Percentiles rank a stretch among this genome's conserved stretches.
Conservation (phyloP, 2,329 filamentous ascomycete species). For the Phialophora verrucosa region DNA sequence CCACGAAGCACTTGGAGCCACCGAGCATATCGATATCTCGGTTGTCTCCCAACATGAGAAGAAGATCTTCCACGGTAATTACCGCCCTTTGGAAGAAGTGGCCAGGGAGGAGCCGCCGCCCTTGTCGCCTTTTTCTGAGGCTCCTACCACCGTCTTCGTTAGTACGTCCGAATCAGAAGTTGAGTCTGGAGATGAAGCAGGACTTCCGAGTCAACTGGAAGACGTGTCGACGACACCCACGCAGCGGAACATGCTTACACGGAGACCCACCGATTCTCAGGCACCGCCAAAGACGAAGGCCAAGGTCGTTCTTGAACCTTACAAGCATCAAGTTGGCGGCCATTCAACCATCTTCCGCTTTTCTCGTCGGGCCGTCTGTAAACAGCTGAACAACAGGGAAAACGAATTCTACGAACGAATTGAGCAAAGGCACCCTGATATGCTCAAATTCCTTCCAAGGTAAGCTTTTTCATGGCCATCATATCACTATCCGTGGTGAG, state of each 20-base stretch:
- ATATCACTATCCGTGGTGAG: neutral
- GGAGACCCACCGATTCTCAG: constrained; percentile 36
- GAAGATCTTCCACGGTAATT: constrained; percentile 65
- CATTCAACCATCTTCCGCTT: constrained; percentile 97
- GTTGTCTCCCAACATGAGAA: constrained; percentile 65
- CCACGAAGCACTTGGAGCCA: constrained; percentile 13
- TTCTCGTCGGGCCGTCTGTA: constrained; percentile 92
- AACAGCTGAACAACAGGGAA: constrained; percentile 95
- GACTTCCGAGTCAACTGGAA: constrained; percentile 60
- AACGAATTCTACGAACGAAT: constrained; percentile 99
- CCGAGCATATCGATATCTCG: constrained; percentile 65
- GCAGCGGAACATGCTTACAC: constrained; percentile 44
- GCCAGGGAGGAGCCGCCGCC: constrained; percentile 22
- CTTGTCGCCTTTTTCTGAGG: constrained; percentile 33
- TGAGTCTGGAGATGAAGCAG: constrained; percentile 51
- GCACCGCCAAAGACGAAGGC: constrained; percentile 66
- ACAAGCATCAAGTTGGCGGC: constrained; percentile 95
- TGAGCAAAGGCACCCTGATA: constrained; percentile 85
- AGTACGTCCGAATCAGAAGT: constrained; percentile 54
- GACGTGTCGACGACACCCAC: constrained; percentile 59
- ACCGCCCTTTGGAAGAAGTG: constrained; percentile 36
- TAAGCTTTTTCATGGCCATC: constrained; percentile 37
- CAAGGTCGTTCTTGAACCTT: constrained; percentile 94
- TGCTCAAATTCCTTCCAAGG: constrained; percentile 88
- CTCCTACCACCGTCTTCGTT: constrained; percentile 14